Base-by-base conservation (phyloP, 192 early-diverging fungal genomes). In the Entophlyctis helioformis region DNA sequence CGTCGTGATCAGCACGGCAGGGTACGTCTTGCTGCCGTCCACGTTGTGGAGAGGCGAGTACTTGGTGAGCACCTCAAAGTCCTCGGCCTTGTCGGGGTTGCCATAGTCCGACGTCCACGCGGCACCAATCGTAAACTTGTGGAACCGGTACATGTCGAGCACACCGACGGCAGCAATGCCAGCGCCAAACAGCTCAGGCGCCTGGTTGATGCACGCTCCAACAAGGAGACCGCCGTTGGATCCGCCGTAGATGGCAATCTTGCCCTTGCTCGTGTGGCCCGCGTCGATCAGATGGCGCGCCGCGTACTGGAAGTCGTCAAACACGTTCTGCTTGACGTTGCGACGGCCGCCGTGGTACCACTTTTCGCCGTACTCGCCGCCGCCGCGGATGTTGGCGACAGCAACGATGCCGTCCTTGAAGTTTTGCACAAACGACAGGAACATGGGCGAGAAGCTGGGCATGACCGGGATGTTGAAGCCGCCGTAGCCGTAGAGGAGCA, bases 101-200 rank as follows among this genome's bases (percentile, higher is more conserved):
- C 80, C 80, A 53, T 72, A 83, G 43, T 84, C 80, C 18, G 66
- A 63, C 31, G 53, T 57, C 83, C 83, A 86, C 3, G 71, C 78
- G 53, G 72, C 62, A 2, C 83, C 83, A 41, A 82, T 83, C 3
- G 82, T 86, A 51, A 86, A 86, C 53, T 83, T 83, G 62, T 86
- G 82, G 71, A 81, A 86, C 28, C 80, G 66, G 37, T 75, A 42
- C 65, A 86, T 63, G 47, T 86, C 83, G 68, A 80, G 53, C 22
- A 84, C 82, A 18, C 80, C 80, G 23, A 86, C 83, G 33, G 74
- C 72, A 16, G 78, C 69, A 3, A 86, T 57, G 0, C 58, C 80
- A 16, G 53, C 55, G 2, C 76, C 80, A 62, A 76, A 86, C 19
- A 86, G 66, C 38, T 86, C 82, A 16, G 83, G 83, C 2, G 78